Base-by-base conservation (phyloP, 225 moss, liverwort and hornwort genomes). In the Marchantia paleacea region DNA sequence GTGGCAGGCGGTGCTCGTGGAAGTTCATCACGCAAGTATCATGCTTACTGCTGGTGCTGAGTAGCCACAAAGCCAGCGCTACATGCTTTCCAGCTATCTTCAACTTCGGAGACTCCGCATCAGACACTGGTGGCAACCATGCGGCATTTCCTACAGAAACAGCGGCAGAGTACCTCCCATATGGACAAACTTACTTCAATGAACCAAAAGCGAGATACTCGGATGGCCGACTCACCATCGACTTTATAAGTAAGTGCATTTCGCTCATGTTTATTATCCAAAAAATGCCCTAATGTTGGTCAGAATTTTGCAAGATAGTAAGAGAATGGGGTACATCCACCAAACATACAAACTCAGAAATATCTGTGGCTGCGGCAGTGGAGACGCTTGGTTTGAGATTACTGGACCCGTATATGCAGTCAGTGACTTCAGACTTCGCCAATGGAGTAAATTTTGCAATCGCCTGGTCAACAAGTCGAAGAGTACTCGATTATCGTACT, bases 11-110 rank as follows among this genome's bases (percentile, higher is more conserved):
- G 20, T 76, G 75, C 29, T 19, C 19, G 18, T 75, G 75, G 75
- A 55, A 25, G 10, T 0, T 55, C 8, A 26, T 58, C 5, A 57
- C 18, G 29, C 31, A 58, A 47, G 19, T 60, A 58, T 47, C 30
- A 22, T 76, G 57, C 60, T 49, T 78, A 24, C 28, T 50, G 14
- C 52, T 78, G 13, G 13, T 78, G 49, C 6, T 55, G 79, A 28
- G 12, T 15, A 55, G 8, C 12, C 57, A 29, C 16, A 14, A 52
- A 71, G 68, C 71, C 10, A 19, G 60, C 20, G 77, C 73, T 18
- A 39, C 70, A 15, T 85, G 87, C 55, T 87, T 82, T 30, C 87
- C 87, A 26, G 87, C 87, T 24, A 84, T 87, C 26, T 87, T 87
- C 53, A 77, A 82, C 72, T 84, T 87, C 69, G 87, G 87, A 53